These are phyloP conservation scores for Endoconidiophora laricicola DNA, from an alignment of 2,329 filamentous ascomycete species.

Conservation along the genomic window DNA sequence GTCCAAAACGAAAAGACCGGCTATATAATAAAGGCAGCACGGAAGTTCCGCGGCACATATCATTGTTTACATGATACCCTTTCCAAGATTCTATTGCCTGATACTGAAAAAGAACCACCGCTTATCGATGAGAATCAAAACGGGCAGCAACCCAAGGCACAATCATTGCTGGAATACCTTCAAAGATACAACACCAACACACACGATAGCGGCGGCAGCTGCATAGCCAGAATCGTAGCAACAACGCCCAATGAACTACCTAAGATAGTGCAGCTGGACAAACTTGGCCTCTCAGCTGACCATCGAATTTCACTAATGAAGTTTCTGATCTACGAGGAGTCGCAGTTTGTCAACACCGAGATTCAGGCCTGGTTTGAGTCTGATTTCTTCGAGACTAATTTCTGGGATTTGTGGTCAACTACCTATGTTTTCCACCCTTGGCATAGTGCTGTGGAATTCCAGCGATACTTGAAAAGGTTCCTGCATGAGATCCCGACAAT, in stretches of 20 bases:
- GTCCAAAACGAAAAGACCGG: constrained; percentile 18
- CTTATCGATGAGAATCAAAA: background rate
- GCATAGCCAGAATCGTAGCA: constrained; percentile 7
- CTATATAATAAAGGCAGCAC: constrained; percentile 22
- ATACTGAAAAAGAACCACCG: background rate
- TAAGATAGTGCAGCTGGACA: constrained; percentile 5
- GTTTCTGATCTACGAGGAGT: constrained; percentile 18
- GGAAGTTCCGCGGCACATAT: constrained; percentile 21
- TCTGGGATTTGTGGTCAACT: constrained; percentile 23
- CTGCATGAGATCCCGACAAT: constrained; percentile 20
- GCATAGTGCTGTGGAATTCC: constrained; percentile 22
- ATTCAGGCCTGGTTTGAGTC: constrained; percentile 14
- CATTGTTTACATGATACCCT: constrained; percentile 19
- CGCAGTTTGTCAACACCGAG: constrained; percentile 19
- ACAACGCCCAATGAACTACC: constrained; percentile 1
- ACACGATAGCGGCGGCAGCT: background rate
- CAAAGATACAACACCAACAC: constrained; percentile 3
- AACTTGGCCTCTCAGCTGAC: constrained; percentile 9
- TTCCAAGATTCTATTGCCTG: constrained; percentile 10
- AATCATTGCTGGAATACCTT: constrained; percentile 11
- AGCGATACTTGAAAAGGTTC: constrained; percentile 21
- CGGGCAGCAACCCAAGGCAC: background rate
- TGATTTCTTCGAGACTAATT: constrained; percentile 22
- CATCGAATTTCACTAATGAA: constrained; percentile 17
- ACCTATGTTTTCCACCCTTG: constrained; percentile 23